A percentile compares a stretch with the other conserved stretches of the same genome.
Conservation (phyloP, 2,329 filamentous ascomycete genomes). For the Cordyceps militaris region DNA sequence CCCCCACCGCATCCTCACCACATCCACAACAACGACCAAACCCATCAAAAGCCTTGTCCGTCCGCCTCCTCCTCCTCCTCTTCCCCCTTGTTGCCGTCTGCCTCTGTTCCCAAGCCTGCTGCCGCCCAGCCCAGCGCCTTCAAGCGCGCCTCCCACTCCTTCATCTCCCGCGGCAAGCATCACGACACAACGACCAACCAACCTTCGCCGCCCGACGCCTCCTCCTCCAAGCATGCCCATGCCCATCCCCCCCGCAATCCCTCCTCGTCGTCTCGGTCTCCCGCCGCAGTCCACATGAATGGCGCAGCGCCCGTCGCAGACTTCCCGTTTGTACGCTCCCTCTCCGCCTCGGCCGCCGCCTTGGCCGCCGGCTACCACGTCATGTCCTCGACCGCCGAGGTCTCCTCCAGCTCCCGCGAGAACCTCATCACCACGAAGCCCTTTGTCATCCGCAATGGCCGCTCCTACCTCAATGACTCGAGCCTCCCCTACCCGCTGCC, state of each 20-base stretch:
- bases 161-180: slow-evolving; percentile 11
- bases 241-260: slow-evolving; percentile 1
- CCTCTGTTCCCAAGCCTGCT: slow-evolving; percentile 7
- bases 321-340: slow-evolving; percentile 21
- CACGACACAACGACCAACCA: neutral
- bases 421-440: slow-evolving; percentile 38
- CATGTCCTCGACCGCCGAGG: slow-evolving; percentile 42
- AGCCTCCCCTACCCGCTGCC: slow-evolving; percentile 75
- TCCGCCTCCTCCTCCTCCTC: slow-evolving; percentile 6
- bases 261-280: slow-evolving; percentile 12
- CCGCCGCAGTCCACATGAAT: slow-evolving; percentile 25
- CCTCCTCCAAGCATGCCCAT: slow-evolving; percentile 3
- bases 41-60: slow-evolving; percentile 8
- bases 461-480: slow-evolving; percentile 72
- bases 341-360: slow-evolving; percentile 27
- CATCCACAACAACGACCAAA: neutral
- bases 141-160: slow-evolving; percentile 13
- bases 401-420: slow-evolving; percentile 33
- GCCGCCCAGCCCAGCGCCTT: slow-evolving; percentile 8
- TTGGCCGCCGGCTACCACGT: too few relatives aligned
- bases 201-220: neutral
- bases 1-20: slow-evolving; percentile 1
- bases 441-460: slow-evolving; percentile 68
- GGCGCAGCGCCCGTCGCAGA: slow-evolving; percentile 33
- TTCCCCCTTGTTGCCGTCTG: slow-evolving; percentile 1